Evolutionary conservation across 139 green algal genomes (phyloP).

Genomic region (Chloropicon primus): DNA sequence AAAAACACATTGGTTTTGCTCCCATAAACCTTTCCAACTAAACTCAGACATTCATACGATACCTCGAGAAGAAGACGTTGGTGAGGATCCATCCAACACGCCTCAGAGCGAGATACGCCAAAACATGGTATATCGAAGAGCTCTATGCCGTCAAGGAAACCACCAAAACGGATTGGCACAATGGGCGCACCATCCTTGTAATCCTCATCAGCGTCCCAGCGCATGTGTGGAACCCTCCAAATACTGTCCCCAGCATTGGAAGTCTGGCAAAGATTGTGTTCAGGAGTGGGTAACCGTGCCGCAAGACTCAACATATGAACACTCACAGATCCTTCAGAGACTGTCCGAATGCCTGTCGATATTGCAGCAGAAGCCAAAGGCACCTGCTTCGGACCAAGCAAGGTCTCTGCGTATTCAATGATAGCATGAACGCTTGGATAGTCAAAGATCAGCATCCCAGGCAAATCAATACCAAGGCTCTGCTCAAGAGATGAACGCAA

Average conservation of each 20-base stretch:
- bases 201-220: background rate
- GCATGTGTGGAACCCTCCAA: background rate
- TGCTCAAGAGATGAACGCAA: conserved; percentile 53
- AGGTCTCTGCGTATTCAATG: background rate
- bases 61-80: background rate
- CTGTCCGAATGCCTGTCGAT: background rate
- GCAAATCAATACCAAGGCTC: conserved; percentile 34
- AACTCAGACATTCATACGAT: background rate
- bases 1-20: too few relatives aligned
- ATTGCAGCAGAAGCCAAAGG: background rate
- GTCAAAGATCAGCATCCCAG: conserved; percentile 63
- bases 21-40: too few relatives aligned
- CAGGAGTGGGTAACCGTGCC: background rate
- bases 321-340: background rate
- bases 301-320: background rate
- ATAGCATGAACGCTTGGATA: conserved; percentile 41
- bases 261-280: background rate
- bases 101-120: background rate
- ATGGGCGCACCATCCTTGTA: background rate
- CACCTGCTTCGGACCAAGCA: background rate
- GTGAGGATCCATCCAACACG: background rate
- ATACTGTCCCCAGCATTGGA: background rate
- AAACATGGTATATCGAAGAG: background rate
- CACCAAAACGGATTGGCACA: background rate
- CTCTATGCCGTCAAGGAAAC: background rate